Evolutionary conservation across 2,329 filamentous ascomycete genomes (phyloP), one percentile per base, ranked within the genome.

Genomic region (Arthrocladium fulminans): DNA sequence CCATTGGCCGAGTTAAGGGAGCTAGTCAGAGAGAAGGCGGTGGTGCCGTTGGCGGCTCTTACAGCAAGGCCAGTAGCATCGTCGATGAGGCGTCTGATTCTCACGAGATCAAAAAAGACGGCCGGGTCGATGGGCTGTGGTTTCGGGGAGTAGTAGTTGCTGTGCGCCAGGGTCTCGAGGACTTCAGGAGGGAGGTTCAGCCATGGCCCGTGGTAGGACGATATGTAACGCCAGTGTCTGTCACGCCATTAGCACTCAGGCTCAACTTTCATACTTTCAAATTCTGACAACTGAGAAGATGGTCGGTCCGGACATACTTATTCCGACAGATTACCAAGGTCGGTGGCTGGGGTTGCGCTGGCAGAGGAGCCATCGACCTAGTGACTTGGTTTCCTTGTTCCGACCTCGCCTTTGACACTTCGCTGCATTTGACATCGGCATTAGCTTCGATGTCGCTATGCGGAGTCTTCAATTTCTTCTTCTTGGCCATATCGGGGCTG

Each of bases 201-300:
- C 87, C 87, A 92, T 57, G 85, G 81, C 20, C 86, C 87, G 61
- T 89, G 83, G 61, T 86, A 92, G 23, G 82, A 84, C 19, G 85
- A 88, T 51, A 92, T 88, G 64, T 88, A 87, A 54, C 81, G 78
- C 86, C 86, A 90, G 68, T 90, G 85, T 64, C 86, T 90, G 57
- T 46, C 19, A 49, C 43, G 27, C 30, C 38, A 42, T 53, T 48
- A 58, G 19, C 34, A 29, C n/a, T 43, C 20, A 37, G 9, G 27
- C 9, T 24, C 15, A 17, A 24, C 12, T 19, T 44, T 1, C n/a
- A 32, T n/a, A 17, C 19, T 27, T n/a, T 38, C 15, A n/a, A n/a
- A n/a, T n/a, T n/a, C n/a, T n/a, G n/a, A n/a, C 23, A 15, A 20
- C 35, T 32, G 48, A 22, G 47, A 23, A n/a, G 12, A 25, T 48